Evolutionary conservation across 495 filamentous ascomycete genomes (phyloP).

Genomic region (Evansstolkia leycettana): DNA sequence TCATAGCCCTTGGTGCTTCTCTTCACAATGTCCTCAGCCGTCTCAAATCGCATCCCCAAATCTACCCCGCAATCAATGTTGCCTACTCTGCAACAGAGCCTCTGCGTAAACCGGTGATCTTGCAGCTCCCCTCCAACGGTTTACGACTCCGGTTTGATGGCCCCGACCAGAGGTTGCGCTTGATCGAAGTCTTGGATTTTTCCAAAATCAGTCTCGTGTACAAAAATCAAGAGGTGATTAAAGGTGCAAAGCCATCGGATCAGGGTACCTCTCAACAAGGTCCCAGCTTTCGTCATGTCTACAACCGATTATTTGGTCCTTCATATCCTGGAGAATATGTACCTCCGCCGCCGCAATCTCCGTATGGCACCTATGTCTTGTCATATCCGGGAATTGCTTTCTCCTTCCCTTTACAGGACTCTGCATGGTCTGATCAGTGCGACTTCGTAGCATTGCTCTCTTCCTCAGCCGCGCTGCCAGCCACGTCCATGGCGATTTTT

Average conservation of each 20-base stretch:
- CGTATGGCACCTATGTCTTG: slow-evolving; percentile 62
- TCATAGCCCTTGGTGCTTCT: slow-evolving; percentile 70
- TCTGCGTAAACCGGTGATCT: slow-evolving; percentile 53
- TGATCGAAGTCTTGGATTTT: slow-evolving; percentile 88
- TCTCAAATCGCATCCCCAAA: slow-evolving; percentile 70
- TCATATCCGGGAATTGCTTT: slow-evolving; percentile 94
- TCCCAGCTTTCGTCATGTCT: slow-evolving; percentile 81
- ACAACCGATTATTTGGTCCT: slow-evolving; percentile 79
- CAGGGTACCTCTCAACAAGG: slow-evolving; percentile 36
- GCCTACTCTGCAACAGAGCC: slow-evolving; percentile 61
- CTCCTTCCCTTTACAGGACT: slow-evolving; percentile 66
- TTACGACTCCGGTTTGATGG: slow-evolving; percentile 88
- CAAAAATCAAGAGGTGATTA: slow-evolving; percentile 74
- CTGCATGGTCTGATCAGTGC: slow-evolving; percentile 66
- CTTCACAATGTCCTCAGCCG: slow-evolving; percentile 77
- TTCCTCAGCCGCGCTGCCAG: slow-evolving; percentile 58
- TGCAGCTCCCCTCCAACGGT: slow-evolving; percentile 73
- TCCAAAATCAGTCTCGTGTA: slow-evolving; percentile 72
- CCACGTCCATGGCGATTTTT: slow-evolving; percentile 78
- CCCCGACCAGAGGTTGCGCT: slow-evolving; percentile 74
- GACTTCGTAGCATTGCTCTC: slow-evolving; percentile 82
- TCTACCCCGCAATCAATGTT: slow-evolving; percentile 72
- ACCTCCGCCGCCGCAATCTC: slow-evolving; percentile 38
- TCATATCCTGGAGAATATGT: slow-evolving; percentile 89
- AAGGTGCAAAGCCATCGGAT: slow-evolving; percentile 38